Percentiles rank a stretch among this genome's conserved stretches.
Conservation (phyloP, 768 basidiomycete species). For the Agrocybe praecox region DNA sequence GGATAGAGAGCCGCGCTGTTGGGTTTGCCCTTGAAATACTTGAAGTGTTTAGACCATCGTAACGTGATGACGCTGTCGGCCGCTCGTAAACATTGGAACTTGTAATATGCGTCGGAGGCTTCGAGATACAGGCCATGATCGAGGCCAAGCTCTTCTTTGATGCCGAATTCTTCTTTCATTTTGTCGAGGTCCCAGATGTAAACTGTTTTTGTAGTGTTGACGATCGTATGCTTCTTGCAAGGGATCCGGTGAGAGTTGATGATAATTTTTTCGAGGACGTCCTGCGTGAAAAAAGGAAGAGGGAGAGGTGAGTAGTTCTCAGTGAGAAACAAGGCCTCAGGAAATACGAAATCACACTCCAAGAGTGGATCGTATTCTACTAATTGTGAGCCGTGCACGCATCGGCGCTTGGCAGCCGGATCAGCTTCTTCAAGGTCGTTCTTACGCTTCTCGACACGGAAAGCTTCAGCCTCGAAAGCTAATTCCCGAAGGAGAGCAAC, state of each 20-base stretch:
- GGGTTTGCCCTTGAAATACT: neutral
- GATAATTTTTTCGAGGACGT: neutral
- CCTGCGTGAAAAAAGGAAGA: neutral
- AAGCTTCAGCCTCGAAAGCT: neutral
- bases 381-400: neutral
- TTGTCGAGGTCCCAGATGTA: neutral
- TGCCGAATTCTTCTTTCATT: neutral
- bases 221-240: neutral
- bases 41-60: neutral
- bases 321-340: neutral
- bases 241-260: neutral
- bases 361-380: neutral
- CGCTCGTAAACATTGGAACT: neutral
- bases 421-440: neutral
- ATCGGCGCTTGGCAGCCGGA: neutral
- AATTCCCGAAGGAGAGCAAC: conserved; percentile 28
- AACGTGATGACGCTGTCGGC: neutral
- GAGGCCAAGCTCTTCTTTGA: neutral
- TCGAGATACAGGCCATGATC: neutral
- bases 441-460: neutral
- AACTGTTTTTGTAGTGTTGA: neutral
- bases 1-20: neutral
- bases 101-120: neutral
- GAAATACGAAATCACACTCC: neutral
- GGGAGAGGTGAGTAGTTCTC: neutral